These are phyloP conservation scores for Ophiocordyceps camponoti-leonardi DNA, from an alignment of 2,329 filamentous ascomycete genomes.

Conservation along the genomic window DNA sequence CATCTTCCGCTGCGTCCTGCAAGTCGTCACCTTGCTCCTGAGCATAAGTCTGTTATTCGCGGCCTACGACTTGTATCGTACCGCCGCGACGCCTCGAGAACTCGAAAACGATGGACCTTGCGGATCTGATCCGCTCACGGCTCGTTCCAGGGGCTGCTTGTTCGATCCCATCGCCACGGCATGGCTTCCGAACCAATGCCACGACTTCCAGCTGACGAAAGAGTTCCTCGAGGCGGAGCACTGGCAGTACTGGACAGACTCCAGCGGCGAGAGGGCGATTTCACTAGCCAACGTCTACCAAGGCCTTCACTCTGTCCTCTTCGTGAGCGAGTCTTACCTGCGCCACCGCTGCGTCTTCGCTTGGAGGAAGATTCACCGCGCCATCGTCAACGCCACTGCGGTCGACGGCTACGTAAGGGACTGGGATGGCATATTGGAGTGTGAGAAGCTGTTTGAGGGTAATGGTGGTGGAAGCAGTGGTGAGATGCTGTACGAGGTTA, in stretches of 20 bases:
- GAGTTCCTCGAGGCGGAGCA: constrained; percentile 1
- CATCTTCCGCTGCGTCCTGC: neutral
- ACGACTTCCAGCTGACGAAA: constrained; percentile 1
- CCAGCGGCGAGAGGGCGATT: neutral
- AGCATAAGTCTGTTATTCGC: neutral
- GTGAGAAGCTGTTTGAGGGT: constrained; percentile 1
- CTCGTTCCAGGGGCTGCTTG: constrained; percentile 1
- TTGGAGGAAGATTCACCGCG: constrained; percentile 1
- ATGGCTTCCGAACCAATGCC: constrained; percentile 1
- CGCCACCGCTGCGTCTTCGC: constrained; percentile 1
- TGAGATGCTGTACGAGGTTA: neutral
- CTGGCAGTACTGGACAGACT: neutral
- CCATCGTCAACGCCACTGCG: neutral
- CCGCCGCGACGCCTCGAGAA: neutral
- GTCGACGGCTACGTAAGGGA: constrained; percentile 1
- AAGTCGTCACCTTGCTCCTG: neutral
- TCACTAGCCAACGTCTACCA: constrained; percentile 1
- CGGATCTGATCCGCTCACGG: neutral
- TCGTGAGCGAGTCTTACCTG: neutral
- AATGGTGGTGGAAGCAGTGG: neutral
- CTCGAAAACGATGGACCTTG: neutral
- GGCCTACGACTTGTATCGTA: constrained; percentile 1
- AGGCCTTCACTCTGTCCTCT: constrained; percentile 1
- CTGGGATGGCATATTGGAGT: constrained; percentile 1
- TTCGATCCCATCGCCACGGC: constrained; percentile 2